Base-by-base conservation (phyloP, 139 green algal species). In the Coccomyxa sp. region DNA sequence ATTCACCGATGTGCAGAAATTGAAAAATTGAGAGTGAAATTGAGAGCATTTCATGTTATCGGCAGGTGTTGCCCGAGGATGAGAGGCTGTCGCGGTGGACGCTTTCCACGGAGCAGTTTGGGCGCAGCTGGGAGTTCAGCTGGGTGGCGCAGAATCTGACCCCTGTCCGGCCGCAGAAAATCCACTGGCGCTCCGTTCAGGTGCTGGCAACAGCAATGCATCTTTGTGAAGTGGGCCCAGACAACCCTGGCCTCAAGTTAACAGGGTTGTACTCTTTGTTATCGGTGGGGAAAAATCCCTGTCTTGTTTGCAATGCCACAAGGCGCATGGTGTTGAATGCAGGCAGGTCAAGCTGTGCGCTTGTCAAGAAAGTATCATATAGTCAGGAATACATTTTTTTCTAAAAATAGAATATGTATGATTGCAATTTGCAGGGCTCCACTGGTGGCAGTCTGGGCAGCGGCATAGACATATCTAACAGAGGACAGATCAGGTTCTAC, bases 61-160 rank as follows among this genome's bases (percentile, higher is more conserved):
- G 80, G 51, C 84, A 92, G 86, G 87, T 94, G 4, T 79, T 90
- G 30, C 83, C 90, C 0, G 86, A 94, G 16, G 92, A 98, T 85
- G 85, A 86, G 0, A 83, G 85, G 10, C 66, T 97, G 57, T 97
- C 92, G 0, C 83, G 89, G 27, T 98, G 95, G 95, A 94, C 88
- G 11, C 88, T 98, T 1, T 86, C 89, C 28, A 98, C 95, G 15
- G n/a, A 93, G 31, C 95, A 96, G 87, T 97, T 97, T 85, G 87
- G 86, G 0, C 88, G 92, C 58, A 58, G 85, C 79, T 98, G 95
- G 93, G 88, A 96, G 87, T 95, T 98, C 68, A 94, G 89, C 13
- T 98, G 95, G 95, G 82, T 96, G 38, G 91, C 95, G 0, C 87
- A 88, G 68, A 96, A 97, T 89, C 87, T 98, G 81, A 85, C 92